Percentiles rank a stretch among this genome's conserved stretches.
These are phyloP conservation scores for Penicillium paradoxum DNA, from an alignment of 495 filamentous ascomycete genomes.

Conservation along the genomic window DNA sequence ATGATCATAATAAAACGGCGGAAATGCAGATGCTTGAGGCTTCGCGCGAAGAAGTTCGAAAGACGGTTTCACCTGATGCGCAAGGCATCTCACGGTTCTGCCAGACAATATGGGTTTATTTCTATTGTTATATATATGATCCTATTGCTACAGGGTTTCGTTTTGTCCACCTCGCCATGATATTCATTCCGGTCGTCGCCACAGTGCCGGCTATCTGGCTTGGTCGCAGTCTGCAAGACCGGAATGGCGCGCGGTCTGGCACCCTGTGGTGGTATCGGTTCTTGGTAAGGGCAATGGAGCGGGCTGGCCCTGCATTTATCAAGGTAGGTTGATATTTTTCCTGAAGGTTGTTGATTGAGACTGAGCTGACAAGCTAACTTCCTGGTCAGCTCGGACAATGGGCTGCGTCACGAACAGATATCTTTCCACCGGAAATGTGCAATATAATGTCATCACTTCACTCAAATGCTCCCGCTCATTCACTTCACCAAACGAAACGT, in stretches of 20 bases:
- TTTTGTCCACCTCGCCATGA: slow-evolving; percentile 76
- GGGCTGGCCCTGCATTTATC: slow-evolving; percentile 93
- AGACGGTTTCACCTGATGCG: slow-evolving; percentile 56
- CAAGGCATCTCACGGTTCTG: slow-evolving; percentile 49
- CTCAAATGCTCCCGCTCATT: slow-evolving; percentile 89
- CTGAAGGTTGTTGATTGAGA: not conserved
- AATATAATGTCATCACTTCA: slow-evolving; percentile 91
- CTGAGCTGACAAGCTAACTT: slow-evolving; percentile 5
- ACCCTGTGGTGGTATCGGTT: slow-evolving; percentile 96
- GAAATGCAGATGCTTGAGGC: slow-evolving; percentile 82
- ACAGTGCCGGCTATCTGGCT: slow-evolving; percentile 78
- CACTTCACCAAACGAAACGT: slow-evolving; percentile 70
- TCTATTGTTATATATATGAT: slow-evolving; percentile 74
- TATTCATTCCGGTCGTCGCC: slow-evolving; percentile 86
- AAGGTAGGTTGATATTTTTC: slow-evolving; percentile 55
- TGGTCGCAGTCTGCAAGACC: slow-evolving; percentile 54
- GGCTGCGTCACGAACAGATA: slow-evolving; percentile 94
- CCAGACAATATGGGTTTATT: slow-evolving; percentile 52
- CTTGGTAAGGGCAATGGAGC: slow-evolving; percentile 84
- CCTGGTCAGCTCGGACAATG: slow-evolving; percentile 84
- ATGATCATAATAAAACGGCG: slow-evolving; percentile 59
- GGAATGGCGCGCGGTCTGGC: slow-evolving; percentile 66
- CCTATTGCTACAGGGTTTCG: slow-evolving; percentile 82
- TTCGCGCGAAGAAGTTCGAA: slow-evolving; percentile 70
- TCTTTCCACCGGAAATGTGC: slow-evolving; percentile 95